Conservation (phyloP, 805 yeast species). For the Cyberlindnera xishuangbannaensis region DNA sequence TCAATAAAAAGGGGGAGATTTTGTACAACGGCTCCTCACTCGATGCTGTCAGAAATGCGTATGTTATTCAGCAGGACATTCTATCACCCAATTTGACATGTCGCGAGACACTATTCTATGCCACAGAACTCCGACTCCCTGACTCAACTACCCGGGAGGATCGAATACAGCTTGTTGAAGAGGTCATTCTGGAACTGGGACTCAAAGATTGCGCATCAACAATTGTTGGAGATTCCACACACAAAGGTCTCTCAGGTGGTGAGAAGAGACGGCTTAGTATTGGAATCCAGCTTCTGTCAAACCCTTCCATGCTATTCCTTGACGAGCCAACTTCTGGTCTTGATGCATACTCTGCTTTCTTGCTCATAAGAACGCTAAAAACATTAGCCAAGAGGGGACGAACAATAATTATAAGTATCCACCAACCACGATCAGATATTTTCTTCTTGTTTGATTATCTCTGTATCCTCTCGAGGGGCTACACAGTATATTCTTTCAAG, state of each 20-base stretch:
- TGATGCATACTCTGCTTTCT: conserved; percentile 71
- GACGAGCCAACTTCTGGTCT: conserved; percentile 89
- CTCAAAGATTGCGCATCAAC: conserved; percentile 63
- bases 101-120: conserved; percentile 62
- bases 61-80: conserved; percentile 73
- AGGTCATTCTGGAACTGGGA: conserved; percentile 63
- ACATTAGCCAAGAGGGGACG: conserved; percentile 57
- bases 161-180: conserved; percentile 47
- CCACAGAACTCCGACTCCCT: conserved; percentile 69
- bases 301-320: conserved; percentile 69
- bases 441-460: conserved; percentile 63
- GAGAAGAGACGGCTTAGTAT: conserved; percentile 75
- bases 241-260: conserved; percentile 74
- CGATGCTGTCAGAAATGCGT: conserved; percentile 35
- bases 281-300: conserved; percentile 74
- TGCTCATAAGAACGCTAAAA: conserved; percentile 57
- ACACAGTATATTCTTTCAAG: conserved; percentile 38
- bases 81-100: conserved; percentile 68
- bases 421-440: conserved; percentile 83
- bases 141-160: conserved; percentile 35
- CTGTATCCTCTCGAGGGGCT: conserved; percentile 62
- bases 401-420: conserved; percentile 71
- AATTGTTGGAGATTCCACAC: conserved; percentile 48
- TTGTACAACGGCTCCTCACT: conserved; percentile 26
- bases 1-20: conserved; percentile 38